Conservation (phyloP, 2,329 filamentous ascomycete genomes). For the Neofusicoccum laricinum region DNA sequence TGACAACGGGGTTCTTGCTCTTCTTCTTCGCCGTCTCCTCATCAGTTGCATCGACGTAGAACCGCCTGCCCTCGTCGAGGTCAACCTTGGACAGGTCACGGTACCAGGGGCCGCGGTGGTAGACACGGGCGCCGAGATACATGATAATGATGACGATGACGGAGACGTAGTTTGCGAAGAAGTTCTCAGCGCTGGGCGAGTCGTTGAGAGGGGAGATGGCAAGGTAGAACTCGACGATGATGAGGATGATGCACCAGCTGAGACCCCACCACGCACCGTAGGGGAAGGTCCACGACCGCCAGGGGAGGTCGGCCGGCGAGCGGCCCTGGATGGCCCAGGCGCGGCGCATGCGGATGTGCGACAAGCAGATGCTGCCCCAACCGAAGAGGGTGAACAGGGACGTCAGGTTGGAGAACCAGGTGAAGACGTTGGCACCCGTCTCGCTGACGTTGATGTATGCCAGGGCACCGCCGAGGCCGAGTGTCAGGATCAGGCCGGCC, state of each 20-base stretch:
- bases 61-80: conserved; percentile 31
- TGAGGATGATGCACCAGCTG: conserved; percentile 43
- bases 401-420: conserved; percentile 48
- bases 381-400: conserved; percentile 60
- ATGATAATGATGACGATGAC: conserved; percentile 43
- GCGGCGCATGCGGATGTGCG: conserved; percentile 61
- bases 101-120: conserved; percentile 39
- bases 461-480: conserved; percentile 35
- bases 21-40: conserved; percentile 18
- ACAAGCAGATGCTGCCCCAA: conserved; percentile 65
- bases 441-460: conserved; percentile 41
- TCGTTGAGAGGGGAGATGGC: conserved; percentile 44
- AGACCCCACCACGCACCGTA: conserved; percentile 45
- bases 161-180: conserved; percentile 49
- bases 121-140: conserved; percentile 40
- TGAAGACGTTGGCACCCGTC: conserved; percentile 43
- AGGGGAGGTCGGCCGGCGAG: conserved; percentile 62
- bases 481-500: conserved; percentile 28
- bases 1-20: background rate
- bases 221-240: conserved; percentile 49
- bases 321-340: conserved; percentile 58
- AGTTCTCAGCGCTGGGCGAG: conserved; percentile 34
- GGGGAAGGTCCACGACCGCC: conserved; percentile 47
- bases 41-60: conserved; percentile 22
- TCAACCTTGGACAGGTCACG: conserved; percentile 33